phyloP scores from a whole-genome alignment of 495 filamentous ascomycete species.

The Amniculicola lignicola region DNA sequence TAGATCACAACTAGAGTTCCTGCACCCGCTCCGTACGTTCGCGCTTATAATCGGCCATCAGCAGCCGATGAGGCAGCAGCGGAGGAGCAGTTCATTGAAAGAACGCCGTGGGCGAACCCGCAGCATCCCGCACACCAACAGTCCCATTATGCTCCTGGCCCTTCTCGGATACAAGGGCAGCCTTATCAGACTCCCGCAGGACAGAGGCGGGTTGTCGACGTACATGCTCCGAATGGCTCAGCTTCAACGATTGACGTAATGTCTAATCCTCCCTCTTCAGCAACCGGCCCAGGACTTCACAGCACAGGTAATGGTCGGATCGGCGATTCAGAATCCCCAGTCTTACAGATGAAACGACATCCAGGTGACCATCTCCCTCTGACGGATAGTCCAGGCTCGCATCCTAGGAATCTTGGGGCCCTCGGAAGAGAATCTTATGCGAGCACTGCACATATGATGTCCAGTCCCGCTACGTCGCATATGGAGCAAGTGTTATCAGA shows the following conservation, averaged over 20 bases:
- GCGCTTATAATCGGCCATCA: slow-evolving; percentile 39
- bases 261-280: slow-evolving; percentile 50
- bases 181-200: slow-evolving; percentile 51
- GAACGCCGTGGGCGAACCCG: slow-evolving; percentile 84
- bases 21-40: slow-evolving; percentile 22
- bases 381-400: slow-evolving; percentile 10
- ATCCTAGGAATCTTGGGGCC: slow-evolving; percentile 7
- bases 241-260: slow-evolving; percentile 50
- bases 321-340: slow-evolving; percentile 29
- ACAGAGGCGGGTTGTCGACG: slow-evolving; percentile 53
- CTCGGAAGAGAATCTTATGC: slow-evolving; percentile 14
- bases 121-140: slow-evolving; percentile 71
- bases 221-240: slow-evolving; percentile 54
- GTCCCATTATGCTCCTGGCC: slow-evolving; percentile 17
- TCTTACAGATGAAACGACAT: slow-evolving; percentile 32
- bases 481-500: slow-evolving; percentile 9
- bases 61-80: slow-evolving; percentile 55
- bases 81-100: slow-evolving; percentile 77
- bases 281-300: slow-evolving; percentile 14
- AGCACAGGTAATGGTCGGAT: slow-evolving; percentile 19
- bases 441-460: slow-evolving; percentile 14
- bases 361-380: slow-evolving; percentile 16
- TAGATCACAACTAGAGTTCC: slow-evolving; percentile 29
- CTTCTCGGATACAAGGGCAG: slow-evolving; percentile 36
- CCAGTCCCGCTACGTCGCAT: slow-evolving; percentile 20